Base-by-base conservation (phyloP, 805 yeast genomes). In the Metschnikowia picachoensis region DNA sequence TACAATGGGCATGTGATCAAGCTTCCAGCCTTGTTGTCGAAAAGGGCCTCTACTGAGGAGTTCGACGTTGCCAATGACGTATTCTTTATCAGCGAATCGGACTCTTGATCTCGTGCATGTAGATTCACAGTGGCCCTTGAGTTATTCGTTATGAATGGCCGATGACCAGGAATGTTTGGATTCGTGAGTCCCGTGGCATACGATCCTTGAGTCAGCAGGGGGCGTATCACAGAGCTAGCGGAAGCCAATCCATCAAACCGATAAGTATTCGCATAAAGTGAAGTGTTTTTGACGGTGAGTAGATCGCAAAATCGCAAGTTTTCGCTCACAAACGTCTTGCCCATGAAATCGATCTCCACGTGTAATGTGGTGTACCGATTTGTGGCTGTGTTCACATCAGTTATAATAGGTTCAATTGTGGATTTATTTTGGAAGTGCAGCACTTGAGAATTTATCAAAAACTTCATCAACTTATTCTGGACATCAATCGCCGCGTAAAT, bases 341-440 rank as follows among this genome's bases (percentile, higher is more conserved):
- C 80, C 59, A 68, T 65, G 53, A 72, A 77, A 39, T 65, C 66
- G 8, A 77, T 60, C 32, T 66, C 64, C 11, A 75, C 73, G 43
- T 75, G 78, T 36, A 78, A 57, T 2, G 80, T 75, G 9, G 82
- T 76, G 55, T 60, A 77, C 50, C 61, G 67, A 57, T 77, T 76
- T 1, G 81, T 72, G 3, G 70, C 60, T 2, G 51, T 10, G 52
- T 78, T 70, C 30, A 76, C 75, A 49, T 78, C 82, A 12, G 63
- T 52, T 9, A 77, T 69, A 4, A 62, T 44, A 13, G 57, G 56
- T 8, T 43, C 40, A 1, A 45, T 44, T 9, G 48, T 16, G 12
- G 42, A 25, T 10, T 17, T 16, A 31, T 49, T 46, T 13, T 37
- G 25, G 11, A 16, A 36, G 39, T 51, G 41, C 20, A 3, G 38